Evolutionary conservation across 2,329 filamentous ascomycete species (phyloP).

Genomic region (Cercospora sesami): DNA sequence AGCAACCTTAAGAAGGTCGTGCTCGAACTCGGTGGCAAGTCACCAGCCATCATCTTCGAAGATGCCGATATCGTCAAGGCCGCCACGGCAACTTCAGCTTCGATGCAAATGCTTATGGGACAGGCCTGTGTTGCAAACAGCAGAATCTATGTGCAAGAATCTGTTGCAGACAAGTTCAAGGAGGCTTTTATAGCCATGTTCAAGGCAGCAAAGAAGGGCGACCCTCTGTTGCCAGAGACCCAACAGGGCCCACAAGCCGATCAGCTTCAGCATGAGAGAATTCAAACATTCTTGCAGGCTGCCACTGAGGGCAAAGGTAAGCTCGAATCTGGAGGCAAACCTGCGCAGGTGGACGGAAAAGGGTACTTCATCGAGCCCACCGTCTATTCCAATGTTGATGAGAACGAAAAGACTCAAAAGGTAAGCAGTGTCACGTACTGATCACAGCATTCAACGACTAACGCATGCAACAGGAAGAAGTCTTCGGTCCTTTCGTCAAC

Average conservation of each 20-base stretch:
- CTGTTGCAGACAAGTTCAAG: slow-evolving; percentile 61
- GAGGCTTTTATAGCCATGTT: slow-evolving; percentile 59
- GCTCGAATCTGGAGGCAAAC: slow-evolving; percentile 30
- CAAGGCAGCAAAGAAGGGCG: slow-evolving; percentile 61
- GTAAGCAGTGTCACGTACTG: slow-evolving; percentile 20
- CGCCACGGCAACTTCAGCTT: slow-evolving; percentile 62
- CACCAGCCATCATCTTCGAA: slow-evolving; percentile 53
- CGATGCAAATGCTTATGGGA: slow-evolving; percentile 57
- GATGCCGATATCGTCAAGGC: slow-evolving; percentile 41
- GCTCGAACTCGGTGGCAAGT: slow-evolving; percentile 60
- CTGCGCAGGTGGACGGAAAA: slow-evolving; percentile 28
- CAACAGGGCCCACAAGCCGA: slow-evolving; percentile 70
- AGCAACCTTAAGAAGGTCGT: slow-evolving; percentile 58
- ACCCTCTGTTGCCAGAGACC: slow-evolving; percentile 66
- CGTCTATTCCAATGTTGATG: slow-evolving; percentile 49
- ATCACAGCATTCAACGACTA: background rate
- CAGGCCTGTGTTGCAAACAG: slow-evolving; percentile 63
- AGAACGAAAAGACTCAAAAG: slow-evolving; percentile 42
- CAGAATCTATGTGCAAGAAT: slow-evolving; percentile 58
- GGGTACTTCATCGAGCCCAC: slow-evolving; percentile 51
- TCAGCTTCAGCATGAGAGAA: slow-evolving; percentile 50
- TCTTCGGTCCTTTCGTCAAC: slow-evolving; percentile 44
- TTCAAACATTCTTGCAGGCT: slow-evolving; percentile 29
- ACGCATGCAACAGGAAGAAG: slow-evolving; percentile 33
- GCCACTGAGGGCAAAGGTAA: slow-evolving; percentile 29